Percentiles rank a stretch among this genome's conserved stretches.
phyloP scores from a whole-genome alignment of 768 basidiomycete species.

The Lyophyllum decastes region DNA sequence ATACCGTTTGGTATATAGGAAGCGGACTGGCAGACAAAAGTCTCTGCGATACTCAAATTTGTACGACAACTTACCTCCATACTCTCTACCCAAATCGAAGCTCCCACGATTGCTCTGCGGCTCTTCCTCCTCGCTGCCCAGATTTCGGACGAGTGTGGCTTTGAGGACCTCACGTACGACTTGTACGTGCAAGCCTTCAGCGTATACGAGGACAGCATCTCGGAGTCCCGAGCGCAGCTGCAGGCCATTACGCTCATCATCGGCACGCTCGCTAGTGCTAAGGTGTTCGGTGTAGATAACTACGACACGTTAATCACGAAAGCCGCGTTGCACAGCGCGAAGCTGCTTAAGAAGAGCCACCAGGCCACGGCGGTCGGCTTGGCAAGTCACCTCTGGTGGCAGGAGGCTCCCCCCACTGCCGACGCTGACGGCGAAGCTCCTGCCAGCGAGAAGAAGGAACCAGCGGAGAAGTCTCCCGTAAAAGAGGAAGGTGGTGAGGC shows the following conservation, averaged over 20 bases:
- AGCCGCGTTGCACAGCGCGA: slow-evolving; percentile 96
- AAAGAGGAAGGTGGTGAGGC: slow-evolving; percentile 45
- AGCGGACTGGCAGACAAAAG: slow-evolving; percentile 83
- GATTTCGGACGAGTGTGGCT: slow-evolving; percentile 90
- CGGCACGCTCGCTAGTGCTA: slow-evolving; percentile 82
- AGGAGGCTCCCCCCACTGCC: slow-evolving; percentile 54
- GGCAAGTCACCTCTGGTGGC: slow-evolving; percentile 99
- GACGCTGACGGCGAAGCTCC: slow-evolving; percentile 40
- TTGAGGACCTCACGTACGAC: slow-evolving; percentile 96
- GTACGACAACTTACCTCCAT: slow-evolving; percentile 91
- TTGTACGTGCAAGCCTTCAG: slow-evolving; percentile 98
- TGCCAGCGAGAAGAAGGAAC: slow-evolving; percentile 31
- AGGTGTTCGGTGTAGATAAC: slow-evolving; percentile 93
- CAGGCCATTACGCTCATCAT: slow-evolving; percentile 98
- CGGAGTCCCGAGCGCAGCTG: slow-evolving; percentile 92
- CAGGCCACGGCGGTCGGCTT: slow-evolving; percentile 93
- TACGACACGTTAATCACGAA: slow-evolving; percentile 98
- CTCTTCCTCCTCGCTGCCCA: slow-evolving; percentile 96
- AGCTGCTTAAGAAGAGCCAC: slow-evolving; percentile 96
- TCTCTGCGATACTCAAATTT: slow-evolving; percentile 90
- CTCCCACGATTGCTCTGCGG: slow-evolving; percentile 88
- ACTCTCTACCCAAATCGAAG: slow-evolving; percentile 90
- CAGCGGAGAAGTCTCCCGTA: slow-evolving; percentile 36
- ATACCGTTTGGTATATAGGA: slow-evolving; percentile 49
- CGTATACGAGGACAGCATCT: slow-evolving; percentile 97